These are phyloP conservation scores for Melanomma pulvis-pyrius DNA, from an alignment of 495 filamentous ascomycete species.

Conservation along the genomic window DNA sequence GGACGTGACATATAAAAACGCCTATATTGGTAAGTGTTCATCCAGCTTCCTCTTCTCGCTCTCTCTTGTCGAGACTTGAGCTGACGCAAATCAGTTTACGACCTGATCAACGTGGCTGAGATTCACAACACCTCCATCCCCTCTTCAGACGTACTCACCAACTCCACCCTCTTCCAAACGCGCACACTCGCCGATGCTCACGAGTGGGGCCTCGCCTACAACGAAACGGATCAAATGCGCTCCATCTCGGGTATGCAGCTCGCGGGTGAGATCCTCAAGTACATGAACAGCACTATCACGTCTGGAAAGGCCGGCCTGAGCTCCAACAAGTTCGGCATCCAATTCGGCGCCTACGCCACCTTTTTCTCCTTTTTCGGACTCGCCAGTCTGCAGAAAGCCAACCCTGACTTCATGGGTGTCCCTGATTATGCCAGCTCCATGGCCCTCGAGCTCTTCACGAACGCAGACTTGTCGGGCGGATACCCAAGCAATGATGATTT, in stretches of 20 bases:
- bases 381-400: slow-evolving; percentile 57
- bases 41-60: not conserved
- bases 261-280: slow-evolving; percentile 61
- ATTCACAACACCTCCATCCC: slow-evolving; percentile 70
- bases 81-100: slow-evolving; percentile 54
- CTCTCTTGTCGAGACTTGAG: slow-evolving; percentile 1
- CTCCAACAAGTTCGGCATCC: slow-evolving; percentile 59
- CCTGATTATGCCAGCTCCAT: slow-evolving; percentile 70
- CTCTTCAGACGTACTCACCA: slow-evolving; percentile 54
- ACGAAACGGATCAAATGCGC: slow-evolving; percentile 58
- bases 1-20: slow-evolving; percentile 68
- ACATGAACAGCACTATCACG: slow-evolving; percentile 57
- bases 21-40: slow-evolving; percentile 60
- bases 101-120: slow-evolving; percentile 72
- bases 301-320: slow-evolving; percentile 39
- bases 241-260: slow-evolving; percentile 69
- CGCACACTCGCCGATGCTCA: slow-evolving; percentile 67
- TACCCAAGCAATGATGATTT: slow-evolving; percentile 62
- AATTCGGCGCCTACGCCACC: slow-evolving; percentile 72
- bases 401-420: slow-evolving; percentile 67
- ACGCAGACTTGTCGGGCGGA: slow-evolving; percentile 40
- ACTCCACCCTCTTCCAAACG: slow-evolving; percentile 58
- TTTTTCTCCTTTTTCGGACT: slow-evolving; percentile 78
- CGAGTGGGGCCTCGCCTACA: slow-evolving; percentile 66
- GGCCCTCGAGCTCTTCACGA: slow-evolving; percentile 75